A percentile compares a stretch with the other conserved stretches of the same genome.
These are phyloP conservation scores for Paraconiothyrium sp. DNA, from an alignment of 2,329 filamentous ascomycete species.

Conservation along the genomic window DNA sequence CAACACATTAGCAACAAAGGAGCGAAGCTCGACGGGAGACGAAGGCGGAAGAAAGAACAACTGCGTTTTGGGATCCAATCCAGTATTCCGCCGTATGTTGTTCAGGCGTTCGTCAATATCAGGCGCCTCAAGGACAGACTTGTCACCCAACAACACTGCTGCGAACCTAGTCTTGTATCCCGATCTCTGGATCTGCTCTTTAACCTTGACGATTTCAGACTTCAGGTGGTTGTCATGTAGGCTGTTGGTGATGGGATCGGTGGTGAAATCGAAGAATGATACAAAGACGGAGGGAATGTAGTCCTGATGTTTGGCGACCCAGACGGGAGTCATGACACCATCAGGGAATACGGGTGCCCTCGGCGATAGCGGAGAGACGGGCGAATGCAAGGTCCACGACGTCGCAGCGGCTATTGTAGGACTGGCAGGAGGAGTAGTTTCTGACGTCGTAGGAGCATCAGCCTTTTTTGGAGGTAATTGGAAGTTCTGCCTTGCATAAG, in stretches of 20 bases:
- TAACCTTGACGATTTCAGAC: constrained; percentile 82
- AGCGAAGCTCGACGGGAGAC: constrained; percentile 74
- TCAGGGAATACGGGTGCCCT: constrained; percentile 87
- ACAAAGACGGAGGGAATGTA: constrained; percentile 82
- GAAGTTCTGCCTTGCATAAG: constrained; percentile 57
- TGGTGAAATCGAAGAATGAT: constrained; percentile 80
- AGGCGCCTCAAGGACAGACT: constrained; percentile 65
- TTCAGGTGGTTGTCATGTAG: constrained; percentile 89
- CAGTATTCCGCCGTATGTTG: constrained; percentile 80
- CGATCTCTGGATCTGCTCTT: constrained; percentile 72
- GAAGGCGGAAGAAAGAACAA: constrained; percentile 84
- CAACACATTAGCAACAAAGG: constrained; percentile 78
- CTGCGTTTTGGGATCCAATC: constrained; percentile 79
- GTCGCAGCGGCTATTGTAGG: constrained; percentile 61
- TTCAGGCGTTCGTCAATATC: constrained; percentile 80
- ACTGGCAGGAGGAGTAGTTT: constrained; percentile 60
- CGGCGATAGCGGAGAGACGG: constrained; percentile 88
- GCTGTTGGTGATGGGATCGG: constrained; percentile 76
- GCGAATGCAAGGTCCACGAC: constrained; percentile 77
- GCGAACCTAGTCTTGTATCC: constrained; percentile 82
- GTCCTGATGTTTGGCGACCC: constrained; percentile 89
- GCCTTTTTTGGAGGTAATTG: constrained; percentile 70
- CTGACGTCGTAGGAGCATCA: constrained; percentile 64
- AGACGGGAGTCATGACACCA: constrained; percentile 81
- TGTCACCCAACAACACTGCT: constrained; percentile 80